Percentiles rank a stretch among this genome's conserved stretches.
phyloP scores from a whole-genome alignment of 148 eudicot species.

The Rhododendron molle region DNA sequence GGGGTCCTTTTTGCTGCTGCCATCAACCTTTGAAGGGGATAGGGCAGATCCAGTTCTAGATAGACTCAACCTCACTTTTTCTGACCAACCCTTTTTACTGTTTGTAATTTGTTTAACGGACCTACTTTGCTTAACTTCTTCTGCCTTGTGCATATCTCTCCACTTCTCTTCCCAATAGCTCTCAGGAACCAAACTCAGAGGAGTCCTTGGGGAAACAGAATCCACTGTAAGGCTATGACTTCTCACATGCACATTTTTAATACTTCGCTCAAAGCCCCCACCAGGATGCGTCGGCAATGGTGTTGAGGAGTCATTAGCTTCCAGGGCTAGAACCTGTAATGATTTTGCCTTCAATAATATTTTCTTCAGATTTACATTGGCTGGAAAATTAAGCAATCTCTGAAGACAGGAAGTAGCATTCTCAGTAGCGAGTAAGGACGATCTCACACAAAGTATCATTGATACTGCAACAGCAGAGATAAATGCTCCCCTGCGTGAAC shows the following conservation, averaged over 20 bases:
- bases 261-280: conserved; percentile 23
- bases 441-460: conserved; percentile 79
- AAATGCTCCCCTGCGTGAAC: conserved; percentile 84
- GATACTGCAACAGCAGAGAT: conserved; percentile 84
- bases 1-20: conserved; percentile 26
- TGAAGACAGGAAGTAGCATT: conserved; percentile 88
- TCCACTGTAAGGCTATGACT: conserved; percentile 60
- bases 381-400: conserved; percentile 83
- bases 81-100: conserved; percentile 70
- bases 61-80: conserved; percentile 57
- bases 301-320: conserved; percentile 50
- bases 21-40: conserved; percentile 41
- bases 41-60: conserved; percentile 73
- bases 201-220: conserved; percentile 43
- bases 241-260: conserved; percentile 37
- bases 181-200: conserved; percentile 57
- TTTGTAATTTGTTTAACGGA: conserved; percentile 29
- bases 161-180: conserved; percentile 99
- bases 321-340: conserved; percentile 59
- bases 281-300: conserved; percentile 27
- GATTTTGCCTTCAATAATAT: conserved; percentile 68
- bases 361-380: conserved; percentile 52
- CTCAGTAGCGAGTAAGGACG: conserved; percentile 88
- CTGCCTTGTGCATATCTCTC: conserved; percentile 79
- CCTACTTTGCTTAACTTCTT: conserved; percentile 45